Evolutionary conservation across 1,284 basidiomycete genomes (phyloP).

Genomic region (Kwoniella shivajii): DNA sequence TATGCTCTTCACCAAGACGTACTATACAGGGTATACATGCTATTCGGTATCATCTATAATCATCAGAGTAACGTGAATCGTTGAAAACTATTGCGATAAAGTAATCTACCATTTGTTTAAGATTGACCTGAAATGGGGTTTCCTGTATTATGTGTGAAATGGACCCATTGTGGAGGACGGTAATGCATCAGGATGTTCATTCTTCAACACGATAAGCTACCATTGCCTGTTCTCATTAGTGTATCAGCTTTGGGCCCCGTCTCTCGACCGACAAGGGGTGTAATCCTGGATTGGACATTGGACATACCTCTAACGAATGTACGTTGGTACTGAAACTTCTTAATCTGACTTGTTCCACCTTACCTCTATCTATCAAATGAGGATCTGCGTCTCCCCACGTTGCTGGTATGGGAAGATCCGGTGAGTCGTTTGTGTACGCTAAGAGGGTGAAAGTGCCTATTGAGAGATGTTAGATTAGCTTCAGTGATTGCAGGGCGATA

Average conservation of each 20-base stretch:
- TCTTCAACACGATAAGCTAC: conserved; percentile 3
- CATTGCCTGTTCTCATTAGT: not conserved
- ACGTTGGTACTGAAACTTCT: conserved; percentile 87
- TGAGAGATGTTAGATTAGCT: too few species aligned
- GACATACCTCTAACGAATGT: conserved; percentile 73
- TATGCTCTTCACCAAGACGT: too few species aligned
- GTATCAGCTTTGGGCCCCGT: not conserved
- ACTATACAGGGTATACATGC: conserved; percentile 8
- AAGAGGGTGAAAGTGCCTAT: conserved; percentile 80
- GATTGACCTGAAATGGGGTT: not conserved
- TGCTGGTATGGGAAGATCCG: conserved; percentile 68
- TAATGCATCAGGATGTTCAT: too few species aligned
- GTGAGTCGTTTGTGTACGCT: conserved; percentile 76
- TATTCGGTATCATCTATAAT: not conserved
- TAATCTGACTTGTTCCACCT: conserved; percentile 94
- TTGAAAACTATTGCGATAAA: too few species aligned
- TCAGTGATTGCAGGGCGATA: too few species aligned
- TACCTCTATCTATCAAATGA: conserved; percentile 88
- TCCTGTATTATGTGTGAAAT: not conserved
- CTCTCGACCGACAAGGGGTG: too few species aligned
- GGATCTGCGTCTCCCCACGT: conserved; percentile 95
- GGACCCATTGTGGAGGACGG: too few species aligned
- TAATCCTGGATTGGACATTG: not conserved
- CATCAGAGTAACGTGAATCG: conserved; percentile 1
- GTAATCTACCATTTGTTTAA: not conserved